phyloP scores from a whole-genome alignment of 768 basidiomycete species.

The Amanita molliuscula region DNA sequence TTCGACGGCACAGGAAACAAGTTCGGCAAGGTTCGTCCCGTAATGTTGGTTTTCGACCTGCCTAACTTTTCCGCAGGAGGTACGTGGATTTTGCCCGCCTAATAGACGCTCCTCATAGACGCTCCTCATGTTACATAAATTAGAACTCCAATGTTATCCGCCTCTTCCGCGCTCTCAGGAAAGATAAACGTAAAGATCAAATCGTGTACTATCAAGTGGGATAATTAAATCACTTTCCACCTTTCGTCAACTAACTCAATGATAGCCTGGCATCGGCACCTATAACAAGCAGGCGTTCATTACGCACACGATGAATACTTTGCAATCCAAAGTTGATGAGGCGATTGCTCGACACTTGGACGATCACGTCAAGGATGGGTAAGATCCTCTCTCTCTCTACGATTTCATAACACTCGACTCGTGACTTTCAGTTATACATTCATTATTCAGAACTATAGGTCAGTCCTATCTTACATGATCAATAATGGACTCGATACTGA shows the following conservation, averaged over 20 bases:
- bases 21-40: neutral
- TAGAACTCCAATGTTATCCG: constrained; percentile 6
- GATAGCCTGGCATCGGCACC: constrained; percentile 17
- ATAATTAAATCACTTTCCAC: neutral
- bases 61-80: neutral
- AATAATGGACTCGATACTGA: neutral
- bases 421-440: constrained; percentile 12
- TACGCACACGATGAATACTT: constrained; percentile 10
- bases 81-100: neutral
- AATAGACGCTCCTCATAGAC: neutral
- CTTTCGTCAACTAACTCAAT: neutral
- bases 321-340: constrained; percentile 13
- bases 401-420: neutral
- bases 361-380: constrained; percentile 22
- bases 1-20: constrained; percentile 5
- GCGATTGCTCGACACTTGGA: constrained; percentile 16
- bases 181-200: neutral
- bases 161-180: constrained; percentile 1
- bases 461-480: neutral
- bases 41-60: neutral
- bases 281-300: constrained; percentile 15
- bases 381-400: neutral
- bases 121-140: neutral
- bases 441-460: constrained; percentile 17
- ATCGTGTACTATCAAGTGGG: constrained; percentile 12